Evolutionary conservation across 306 rosid genomes (phyloP).

Genomic region (Prosopis cineraria): DNA sequence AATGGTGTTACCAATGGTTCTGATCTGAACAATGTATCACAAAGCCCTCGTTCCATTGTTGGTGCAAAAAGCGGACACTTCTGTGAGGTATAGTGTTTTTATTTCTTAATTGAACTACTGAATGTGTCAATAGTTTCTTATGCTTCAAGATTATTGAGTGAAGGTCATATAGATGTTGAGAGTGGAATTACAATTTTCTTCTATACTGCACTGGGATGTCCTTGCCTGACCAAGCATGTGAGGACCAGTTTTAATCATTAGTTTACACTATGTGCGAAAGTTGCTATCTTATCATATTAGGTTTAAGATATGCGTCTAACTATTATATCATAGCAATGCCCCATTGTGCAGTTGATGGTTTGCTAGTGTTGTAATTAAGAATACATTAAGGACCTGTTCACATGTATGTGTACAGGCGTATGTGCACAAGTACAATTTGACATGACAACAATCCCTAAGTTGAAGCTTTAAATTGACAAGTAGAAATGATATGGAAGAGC

Average conservation of each 20-base stretch:
- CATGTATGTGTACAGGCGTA: background rate
- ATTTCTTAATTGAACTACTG: background rate
- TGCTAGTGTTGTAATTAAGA: conserved; percentile 10
- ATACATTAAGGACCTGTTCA: background rate
- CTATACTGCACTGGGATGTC: conserved; percentile 9
- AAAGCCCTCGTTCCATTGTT: conserved; percentile 54
- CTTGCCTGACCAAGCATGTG: conserved; percentile 1
- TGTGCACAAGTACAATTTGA: background rate
- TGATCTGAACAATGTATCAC: conserved; percentile 62
- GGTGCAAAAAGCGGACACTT: conserved; percentile 57
- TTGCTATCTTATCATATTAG: background rate
- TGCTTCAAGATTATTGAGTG: conserved; percentile 17
- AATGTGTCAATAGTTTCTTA: conserved; percentile 1
- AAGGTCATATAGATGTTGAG: conserved; percentile 1
- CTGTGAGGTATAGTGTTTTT: conserved; percentile 64
- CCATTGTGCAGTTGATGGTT: background rate
- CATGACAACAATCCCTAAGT: conserved; percentile 7
- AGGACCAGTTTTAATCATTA: conserved; percentile 19
- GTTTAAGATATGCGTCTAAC: conserved; percentile 3
- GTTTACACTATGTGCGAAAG: conserved; percentile 1
- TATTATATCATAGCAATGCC: conserved; percentile 1
- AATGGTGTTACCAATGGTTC: conserved; percentile 51
- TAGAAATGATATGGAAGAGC: background rate
- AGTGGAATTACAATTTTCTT: background rate
- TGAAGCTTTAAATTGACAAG: conserved; percentile 7